phyloP scores from a whole-genome alignment of 257 asterid genomes.

The Linderniella brevidens region DNA sequence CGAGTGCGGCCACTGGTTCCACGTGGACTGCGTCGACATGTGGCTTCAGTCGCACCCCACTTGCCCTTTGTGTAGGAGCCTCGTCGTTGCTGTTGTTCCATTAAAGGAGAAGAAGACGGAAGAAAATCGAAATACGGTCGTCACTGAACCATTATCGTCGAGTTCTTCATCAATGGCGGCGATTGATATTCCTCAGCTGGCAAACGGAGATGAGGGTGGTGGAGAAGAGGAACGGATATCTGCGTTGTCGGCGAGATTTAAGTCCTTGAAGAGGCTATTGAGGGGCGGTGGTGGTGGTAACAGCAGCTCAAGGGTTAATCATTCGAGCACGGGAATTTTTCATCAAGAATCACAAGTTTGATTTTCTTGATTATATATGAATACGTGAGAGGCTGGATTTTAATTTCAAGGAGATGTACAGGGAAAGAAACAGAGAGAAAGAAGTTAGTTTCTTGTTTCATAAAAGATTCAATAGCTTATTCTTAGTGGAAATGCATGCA shows the following conservation, averaged over 20 bases:
- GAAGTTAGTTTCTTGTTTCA: no score
- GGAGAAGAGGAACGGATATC: conserved; percentile 29
- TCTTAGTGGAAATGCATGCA: no score
- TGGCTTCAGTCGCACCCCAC: conserved; percentile 51
- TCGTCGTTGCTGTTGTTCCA: conserved; percentile 15
- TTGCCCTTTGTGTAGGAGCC: conserved; percentile 42
- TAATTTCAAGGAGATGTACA: no score
- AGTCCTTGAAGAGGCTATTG: conserved; percentile 50
- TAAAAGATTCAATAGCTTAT: no score
- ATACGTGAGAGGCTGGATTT: no score
- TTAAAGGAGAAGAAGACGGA: not conserved
- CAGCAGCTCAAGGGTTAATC: no score
- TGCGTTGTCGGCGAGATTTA: conserved; percentile 25
- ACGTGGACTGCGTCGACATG: conserved; percentile 48
- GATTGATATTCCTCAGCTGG: conserved; percentile 33
- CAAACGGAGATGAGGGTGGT: not conserved
- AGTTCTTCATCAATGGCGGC: conserved; percentile 27
- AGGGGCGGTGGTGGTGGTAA: conserved; percentile 21
- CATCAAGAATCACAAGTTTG: conserved; percentile 30
- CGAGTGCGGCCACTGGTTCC: conserved; percentile 44
- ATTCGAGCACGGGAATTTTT: conserved; percentile 20
- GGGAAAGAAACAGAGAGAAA: no score
- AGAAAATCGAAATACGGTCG: no score
- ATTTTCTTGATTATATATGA: not conserved
- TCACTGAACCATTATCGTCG: conserved; percentile 13